Evolutionary conservation across 192 early-diverging fungal genomes (phyloP).

Genomic region (Rhizophlyctis rosea): DNA sequence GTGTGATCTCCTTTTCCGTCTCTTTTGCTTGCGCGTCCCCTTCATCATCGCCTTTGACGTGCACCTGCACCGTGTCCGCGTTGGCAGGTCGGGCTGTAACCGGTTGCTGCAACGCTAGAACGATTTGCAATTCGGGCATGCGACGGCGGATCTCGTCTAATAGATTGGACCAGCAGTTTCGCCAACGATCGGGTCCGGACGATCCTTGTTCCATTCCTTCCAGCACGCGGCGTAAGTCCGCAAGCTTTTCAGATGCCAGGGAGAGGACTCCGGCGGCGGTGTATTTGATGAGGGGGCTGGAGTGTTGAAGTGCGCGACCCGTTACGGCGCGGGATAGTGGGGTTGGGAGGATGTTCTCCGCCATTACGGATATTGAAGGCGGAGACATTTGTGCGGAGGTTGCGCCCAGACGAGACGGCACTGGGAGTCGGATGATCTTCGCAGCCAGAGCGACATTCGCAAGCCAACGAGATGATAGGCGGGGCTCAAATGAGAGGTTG

Average conservation of each 20-base stretch:
- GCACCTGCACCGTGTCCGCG: conserved; percentile 1
- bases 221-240: not conserved
- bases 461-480: conserved; percentile 67
- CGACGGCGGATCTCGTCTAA: conserved; percentile 58
- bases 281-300: conserved; percentile 61
- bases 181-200: conserved; percentile 8
- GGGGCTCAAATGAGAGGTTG: conserved; percentile 68
- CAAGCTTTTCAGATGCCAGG: conserved; percentile 60
- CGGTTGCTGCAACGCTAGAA: conserved; percentile 46
- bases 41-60: too few species aligned
- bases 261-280: conserved; percentile 55
- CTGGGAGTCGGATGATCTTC: conserved; percentile 63
- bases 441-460: conserved; percentile 71
- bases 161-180: conserved; percentile 11
- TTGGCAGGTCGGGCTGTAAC: conserved; percentile 6
- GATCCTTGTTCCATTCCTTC: not conserved
- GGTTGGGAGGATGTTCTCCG: conserved; percentile 69
- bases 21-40: conserved; percentile 34
- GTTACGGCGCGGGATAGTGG: conserved; percentile 48
- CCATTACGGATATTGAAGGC: conserved; percentile 54
- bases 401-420: conserved; percentile 46
- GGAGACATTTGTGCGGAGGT: conserved; percentile 38
- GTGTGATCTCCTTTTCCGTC: conserved; percentile 37
- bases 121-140: conserved; percentile 68
- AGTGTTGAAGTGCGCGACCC: conserved; percentile 63